These are phyloP conservation scores for Heracleum sosnowskyi DNA, from an alignment of 129 eudicot genomes.

Conservation along the genomic window DNA sequence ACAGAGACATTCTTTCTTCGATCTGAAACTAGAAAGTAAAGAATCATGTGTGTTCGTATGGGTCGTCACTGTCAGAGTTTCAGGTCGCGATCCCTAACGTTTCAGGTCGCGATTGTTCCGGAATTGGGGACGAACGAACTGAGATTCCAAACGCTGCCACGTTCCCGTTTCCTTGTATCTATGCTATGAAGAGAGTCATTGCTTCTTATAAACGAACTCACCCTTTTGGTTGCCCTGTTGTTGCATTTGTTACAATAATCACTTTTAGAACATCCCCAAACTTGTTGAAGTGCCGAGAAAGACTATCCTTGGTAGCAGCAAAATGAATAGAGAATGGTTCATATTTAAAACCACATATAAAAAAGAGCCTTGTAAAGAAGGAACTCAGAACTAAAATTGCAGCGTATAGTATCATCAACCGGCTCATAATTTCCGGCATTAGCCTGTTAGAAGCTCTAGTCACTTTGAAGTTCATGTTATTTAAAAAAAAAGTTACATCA, in stretches of 20 bases:
- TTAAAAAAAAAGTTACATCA: background rate
- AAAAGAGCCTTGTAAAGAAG: too few relatives aligned
- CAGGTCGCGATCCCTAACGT: too few relatives aligned
- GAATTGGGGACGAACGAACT: too few relatives aligned
- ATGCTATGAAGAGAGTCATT: background rate
- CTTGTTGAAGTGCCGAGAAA: constrained; percentile 82
- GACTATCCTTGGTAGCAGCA: constrained; percentile 92
- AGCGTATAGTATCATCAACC: background rate
- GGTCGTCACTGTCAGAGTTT: too few relatives aligned
- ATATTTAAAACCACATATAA: background rate
- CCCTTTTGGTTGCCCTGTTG: constrained; percentile 94
- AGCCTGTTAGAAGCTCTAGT: background rate
- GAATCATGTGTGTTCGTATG: too few relatives aligned
- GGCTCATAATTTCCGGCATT: background rate
- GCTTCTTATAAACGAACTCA: constrained; percentile 11
- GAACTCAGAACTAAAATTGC: background rate
- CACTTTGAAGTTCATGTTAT: background rate
- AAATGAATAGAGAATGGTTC: constrained; percentile 34
- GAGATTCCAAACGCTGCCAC: too few relatives aligned
- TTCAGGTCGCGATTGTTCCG: too few relatives aligned
- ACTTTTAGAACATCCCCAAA: constrained; percentile 91
- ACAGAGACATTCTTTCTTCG: too few relatives aligned
- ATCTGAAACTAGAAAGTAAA: too few relatives aligned
- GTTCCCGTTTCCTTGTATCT: too few relatives aligned
- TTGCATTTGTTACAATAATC: constrained; percentile 54